Conservation (phyloP, 306 rosid genomes). For the Dryas alaskensis region DNA sequence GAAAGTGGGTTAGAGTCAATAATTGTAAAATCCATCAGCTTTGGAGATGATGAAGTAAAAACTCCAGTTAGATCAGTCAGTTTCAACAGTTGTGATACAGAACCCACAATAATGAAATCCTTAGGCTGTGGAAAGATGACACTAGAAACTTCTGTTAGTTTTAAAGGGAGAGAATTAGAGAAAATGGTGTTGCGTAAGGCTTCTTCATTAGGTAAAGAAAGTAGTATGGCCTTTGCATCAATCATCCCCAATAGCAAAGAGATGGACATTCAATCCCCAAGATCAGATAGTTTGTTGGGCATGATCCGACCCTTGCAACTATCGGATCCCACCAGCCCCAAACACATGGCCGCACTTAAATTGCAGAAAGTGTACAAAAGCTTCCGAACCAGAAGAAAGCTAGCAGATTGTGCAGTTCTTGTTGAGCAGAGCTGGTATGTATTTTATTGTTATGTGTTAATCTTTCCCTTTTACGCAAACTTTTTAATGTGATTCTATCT, state of each 20-base stretch:
- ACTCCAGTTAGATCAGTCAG: slow-evolving; percentile 67
- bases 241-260: slow-evolving; percentile 42
- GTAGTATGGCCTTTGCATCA: slow-evolving; percentile 25
- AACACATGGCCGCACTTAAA: slow-evolving; percentile 84
- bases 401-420: slow-evolving; percentile 98
- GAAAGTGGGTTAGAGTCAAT: slow-evolving; percentile 62
- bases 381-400: slow-evolving; percentile 90
- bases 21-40: slow-evolving; percentile 62
- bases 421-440: slow-evolving; percentile 96
- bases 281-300: slow-evolving; percentile 38
- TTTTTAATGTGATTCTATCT: slow-evolving; percentile 17
- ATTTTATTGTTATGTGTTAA: slow-evolving; percentile 13
- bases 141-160: slow-evolving; percentile 73
- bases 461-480: slow-evolving; percentile 7
- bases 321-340: slow-evolving; percentile 60
- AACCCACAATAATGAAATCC: slow-evolving; percentile 59
- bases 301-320: slow-evolving; percentile 36
- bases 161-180: slow-evolving; percentile 52
- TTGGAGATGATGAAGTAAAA: slow-evolving; percentile 51
- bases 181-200: slow-evolving; percentile 34
- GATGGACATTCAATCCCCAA: slow-evolving; percentile 32
- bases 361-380: slow-evolving; percentile 99
- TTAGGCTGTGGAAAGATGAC: slow-evolving; percentile 67
- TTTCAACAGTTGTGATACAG: slow-evolving; percentile 60
- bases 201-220: slow-evolving; percentile 42